Evolutionary conservation across 441 rosid genomes (phyloP).

Genomic region (Rhodomyrtus psidioides): DNA sequence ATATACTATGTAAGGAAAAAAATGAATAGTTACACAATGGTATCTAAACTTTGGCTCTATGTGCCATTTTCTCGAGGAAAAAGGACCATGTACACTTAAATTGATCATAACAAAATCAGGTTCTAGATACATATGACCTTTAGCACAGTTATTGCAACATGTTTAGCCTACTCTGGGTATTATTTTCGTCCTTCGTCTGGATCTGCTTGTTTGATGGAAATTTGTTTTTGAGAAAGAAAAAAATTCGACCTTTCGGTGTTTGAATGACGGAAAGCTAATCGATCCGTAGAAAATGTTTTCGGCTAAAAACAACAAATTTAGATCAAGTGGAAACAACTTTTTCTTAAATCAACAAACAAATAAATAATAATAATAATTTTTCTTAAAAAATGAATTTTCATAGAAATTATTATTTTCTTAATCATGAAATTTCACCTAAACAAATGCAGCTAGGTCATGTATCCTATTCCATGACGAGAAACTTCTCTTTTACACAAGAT

Average conservation of each 20-base stretch:
- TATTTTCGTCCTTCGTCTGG: neutral
- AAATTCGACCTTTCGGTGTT: neutral
- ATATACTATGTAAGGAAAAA: no score
- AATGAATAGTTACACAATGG: no score
- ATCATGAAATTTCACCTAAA: neutral
- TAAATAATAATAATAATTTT: neutral
- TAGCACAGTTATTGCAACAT: neutral
- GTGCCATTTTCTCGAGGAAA: neutral
- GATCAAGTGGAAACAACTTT: fast-evolving
- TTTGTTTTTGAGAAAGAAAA: neutral
- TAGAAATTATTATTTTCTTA: neutral
- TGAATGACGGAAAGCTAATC: neutral
- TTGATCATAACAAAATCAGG: neutral
- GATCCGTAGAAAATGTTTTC: neutral
- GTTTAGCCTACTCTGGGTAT: neutral
- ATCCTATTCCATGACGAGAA: no score
- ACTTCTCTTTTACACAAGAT: no score
- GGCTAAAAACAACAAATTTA: neutral
- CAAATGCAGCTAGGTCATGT: no score
- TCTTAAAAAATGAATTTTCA: neutral
- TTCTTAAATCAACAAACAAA: neutral
- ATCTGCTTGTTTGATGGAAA: neutral
- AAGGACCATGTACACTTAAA: neutral
- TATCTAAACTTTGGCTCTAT: no score
- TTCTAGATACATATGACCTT: neutral